These are phyloP conservation scores for Pythium sukuiense DNA, from an alignment of 352 stramenopile genomes.

Conservation along the genomic window DNA sequence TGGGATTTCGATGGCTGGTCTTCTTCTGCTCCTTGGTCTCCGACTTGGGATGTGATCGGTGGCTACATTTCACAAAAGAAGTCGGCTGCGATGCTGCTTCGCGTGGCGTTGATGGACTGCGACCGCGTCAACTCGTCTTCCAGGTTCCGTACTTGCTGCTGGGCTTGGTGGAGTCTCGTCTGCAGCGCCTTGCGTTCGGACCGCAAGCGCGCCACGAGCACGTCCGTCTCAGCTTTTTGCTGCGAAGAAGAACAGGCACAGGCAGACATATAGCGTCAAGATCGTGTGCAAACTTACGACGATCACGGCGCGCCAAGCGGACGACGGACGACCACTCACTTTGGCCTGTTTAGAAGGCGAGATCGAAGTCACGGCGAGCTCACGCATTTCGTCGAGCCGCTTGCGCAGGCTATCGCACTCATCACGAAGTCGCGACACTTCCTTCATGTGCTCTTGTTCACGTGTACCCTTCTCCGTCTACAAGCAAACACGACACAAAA, in stretches of 20 bases:
- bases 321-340: conserved; percentile 25
- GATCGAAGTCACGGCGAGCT: conserved; percentile 23
- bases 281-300: conserved; percentile 25
- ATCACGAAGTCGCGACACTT: conserved; percentile 42
- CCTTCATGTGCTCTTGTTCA: conserved; percentile 32
- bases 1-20: background rate
- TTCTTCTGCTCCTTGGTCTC: background rate
- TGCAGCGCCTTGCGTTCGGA: conserved; percentile 46
- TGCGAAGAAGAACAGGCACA: conserved; percentile 31
- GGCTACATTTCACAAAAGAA: conserved; percentile 74
- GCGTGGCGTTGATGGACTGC: conserved; percentile 42
- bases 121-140: conserved; percentile 61
- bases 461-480: conserved; percentile 25
- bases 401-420: conserved; percentile 40
- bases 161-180: conserved; percentile 46
- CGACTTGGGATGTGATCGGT: no score
- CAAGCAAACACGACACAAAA: conserved; percentile 23
- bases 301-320: conserved; percentile 13
- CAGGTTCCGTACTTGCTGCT: conserved; percentile 54
- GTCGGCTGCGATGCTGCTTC: conserved; percentile 52
- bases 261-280: conserved; percentile 31
- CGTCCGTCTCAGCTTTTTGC: conserved; percentile 47
- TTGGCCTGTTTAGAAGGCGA: conserved; percentile 23
- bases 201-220: conserved; percentile 42
- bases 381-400: conserved; percentile 28